Conservation (phyloP, 371 early-diverging fungal genomes). For the Haplosporangium sp. region DNA sequence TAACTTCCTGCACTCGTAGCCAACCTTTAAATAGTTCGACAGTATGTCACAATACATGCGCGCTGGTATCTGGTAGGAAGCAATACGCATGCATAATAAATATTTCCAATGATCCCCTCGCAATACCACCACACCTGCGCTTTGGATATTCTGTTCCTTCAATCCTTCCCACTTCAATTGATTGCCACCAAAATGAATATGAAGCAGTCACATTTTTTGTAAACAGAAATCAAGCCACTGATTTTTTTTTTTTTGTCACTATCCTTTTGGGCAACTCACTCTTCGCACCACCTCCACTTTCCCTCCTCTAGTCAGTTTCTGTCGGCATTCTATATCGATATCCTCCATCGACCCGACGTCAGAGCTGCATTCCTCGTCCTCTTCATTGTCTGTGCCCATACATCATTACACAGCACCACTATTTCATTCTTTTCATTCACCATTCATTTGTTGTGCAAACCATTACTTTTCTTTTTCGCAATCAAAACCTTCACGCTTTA, state of each 20-base stretch:
- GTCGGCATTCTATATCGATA: conserved; percentile 19
- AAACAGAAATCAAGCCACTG: conserved; percentile 8
- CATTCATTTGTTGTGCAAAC: conserved; percentile 2
- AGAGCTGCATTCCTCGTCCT: conserved; percentile 3
- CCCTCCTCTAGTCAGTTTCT: conserved; percentile 26
- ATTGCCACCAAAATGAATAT: not conserved
- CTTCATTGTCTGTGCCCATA: not conserved
- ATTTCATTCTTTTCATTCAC: not conserved
- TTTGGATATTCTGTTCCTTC: too few relatives aligned
- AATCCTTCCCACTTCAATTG: too few relatives aligned
- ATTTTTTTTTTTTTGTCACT: conserved; percentile 24
- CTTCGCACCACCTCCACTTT: conserved; percentile 3
- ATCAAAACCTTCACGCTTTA: conserved; percentile 2
- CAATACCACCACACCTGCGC: too few relatives aligned
- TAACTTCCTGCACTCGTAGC: too few relatives aligned
- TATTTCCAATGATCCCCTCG: not conserved
- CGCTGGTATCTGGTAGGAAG: too few relatives aligned
- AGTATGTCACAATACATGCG: too few relatives aligned
- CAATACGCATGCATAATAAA: not conserved
- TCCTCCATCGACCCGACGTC: conserved; percentile 17
- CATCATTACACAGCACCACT: not conserved
- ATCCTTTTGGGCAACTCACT: not conserved
- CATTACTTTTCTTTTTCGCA: not conserved
- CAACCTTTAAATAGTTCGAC: too few relatives aligned
- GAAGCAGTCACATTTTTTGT: conserved; percentile 8